These are phyloP conservation scores for Aquanectria penicillioides DNA, from an alignment of 2,329 filamentous ascomycete species.

Conservation along the genomic window DNA sequence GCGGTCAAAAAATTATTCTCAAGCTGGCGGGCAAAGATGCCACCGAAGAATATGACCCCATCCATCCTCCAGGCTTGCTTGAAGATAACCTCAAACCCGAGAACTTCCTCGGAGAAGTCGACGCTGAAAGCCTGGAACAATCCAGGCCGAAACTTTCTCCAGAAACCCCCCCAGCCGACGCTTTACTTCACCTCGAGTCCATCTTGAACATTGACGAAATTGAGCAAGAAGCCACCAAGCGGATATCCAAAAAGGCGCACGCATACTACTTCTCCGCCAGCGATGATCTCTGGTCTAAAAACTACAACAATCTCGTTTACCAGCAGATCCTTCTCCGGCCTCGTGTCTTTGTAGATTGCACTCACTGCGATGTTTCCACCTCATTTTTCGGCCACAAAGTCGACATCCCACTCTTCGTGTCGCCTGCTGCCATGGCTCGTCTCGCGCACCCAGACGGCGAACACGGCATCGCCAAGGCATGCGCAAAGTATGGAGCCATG, in stretches of 20 bases:
- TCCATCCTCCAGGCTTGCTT: slow-evolving; percentile 20
- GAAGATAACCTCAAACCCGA: slow-evolving; percentile 16
- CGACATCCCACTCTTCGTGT: slow-evolving; percentile 67
- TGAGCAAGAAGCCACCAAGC: slow-evolving; percentile 6
- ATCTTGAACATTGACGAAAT: slow-evolving; percentile 24
- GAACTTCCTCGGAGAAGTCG: slow-evolving; percentile 8
- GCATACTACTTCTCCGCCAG: slow-evolving; percentile 85
- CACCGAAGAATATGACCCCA: slow-evolving; percentile 16
- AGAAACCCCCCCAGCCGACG: neutral
- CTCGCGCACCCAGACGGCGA: slow-evolving; percentile 71
- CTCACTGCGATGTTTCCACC: slow-evolving; percentile 74
- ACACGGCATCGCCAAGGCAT: slow-evolving; percentile 62
- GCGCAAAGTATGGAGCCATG: slow-evolving; percentile 64
- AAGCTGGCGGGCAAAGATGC: slow-evolving; percentile 23
- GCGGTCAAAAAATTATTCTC: slow-evolving; percentile 22
- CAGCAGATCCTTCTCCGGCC: slow-evolving; percentile 81
- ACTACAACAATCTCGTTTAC: slow-evolving; percentile 79
- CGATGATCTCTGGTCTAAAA: slow-evolving; percentile 80
- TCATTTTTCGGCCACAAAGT: slow-evolving; percentile 65
- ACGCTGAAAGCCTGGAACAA: neutral
- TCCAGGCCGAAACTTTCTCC: neutral
- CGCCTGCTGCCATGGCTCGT: slow-evolving; percentile 70
- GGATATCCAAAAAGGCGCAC: slow-evolving; percentile 20
- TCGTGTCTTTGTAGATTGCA: slow-evolving; percentile 83
- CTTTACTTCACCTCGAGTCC: neutral